Percentiles rank a stretch among this genome's conserved stretches.
Conservation (phyloP, 352 stramenopile species). For the Globisporangium canariense region DNA sequence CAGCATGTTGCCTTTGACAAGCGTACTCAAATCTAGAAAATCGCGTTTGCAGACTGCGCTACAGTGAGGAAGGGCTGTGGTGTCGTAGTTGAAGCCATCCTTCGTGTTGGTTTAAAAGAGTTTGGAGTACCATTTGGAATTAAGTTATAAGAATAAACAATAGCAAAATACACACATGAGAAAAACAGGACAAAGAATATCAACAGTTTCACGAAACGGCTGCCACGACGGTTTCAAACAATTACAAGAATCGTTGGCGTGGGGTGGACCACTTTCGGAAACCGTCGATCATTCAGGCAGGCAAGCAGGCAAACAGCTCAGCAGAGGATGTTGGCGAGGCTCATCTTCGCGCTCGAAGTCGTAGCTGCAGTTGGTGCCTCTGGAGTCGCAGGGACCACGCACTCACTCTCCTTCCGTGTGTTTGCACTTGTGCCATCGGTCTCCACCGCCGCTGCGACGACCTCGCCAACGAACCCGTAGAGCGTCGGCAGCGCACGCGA, state of each 20-base stretch:
- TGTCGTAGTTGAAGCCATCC: too few relatives aligned
- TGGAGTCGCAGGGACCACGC: not conserved
- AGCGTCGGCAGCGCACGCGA: conserved; percentile 8
- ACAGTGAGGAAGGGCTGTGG: too few relatives aligned
- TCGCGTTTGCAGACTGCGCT: not conserved
- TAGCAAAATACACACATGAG: too few relatives aligned
- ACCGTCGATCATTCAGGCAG: too few relatives aligned
- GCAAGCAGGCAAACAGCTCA: not conserved
- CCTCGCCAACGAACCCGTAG: conserved; percentile 11
- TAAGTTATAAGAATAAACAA: too few relatives aligned
- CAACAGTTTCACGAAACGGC: too few relatives aligned
- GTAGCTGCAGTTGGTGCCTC: not conserved
- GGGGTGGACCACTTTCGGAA: too few relatives aligned
- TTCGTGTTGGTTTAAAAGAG: too few relatives aligned
- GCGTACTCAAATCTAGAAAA: not conserved
- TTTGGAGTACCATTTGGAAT: too few relatives aligned
- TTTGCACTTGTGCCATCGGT: not conserved
- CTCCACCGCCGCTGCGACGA: not conserved
- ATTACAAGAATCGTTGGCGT: too few relatives aligned
- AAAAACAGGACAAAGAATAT: too few relatives aligned
- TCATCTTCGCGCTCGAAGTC: conserved; percentile 8
- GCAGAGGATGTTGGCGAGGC: conserved; percentile 12
- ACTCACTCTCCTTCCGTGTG: not conserved
- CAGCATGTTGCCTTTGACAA: not conserved
- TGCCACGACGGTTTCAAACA: too few relatives aligned